Percentiles rank a stretch among this genome's conserved stretches.
These are phyloP conservation scores for Entomortierella beljakovae DNA, from an alignment of 192 early-diverging fungal genomes.

Conservation along the genomic window DNA sequence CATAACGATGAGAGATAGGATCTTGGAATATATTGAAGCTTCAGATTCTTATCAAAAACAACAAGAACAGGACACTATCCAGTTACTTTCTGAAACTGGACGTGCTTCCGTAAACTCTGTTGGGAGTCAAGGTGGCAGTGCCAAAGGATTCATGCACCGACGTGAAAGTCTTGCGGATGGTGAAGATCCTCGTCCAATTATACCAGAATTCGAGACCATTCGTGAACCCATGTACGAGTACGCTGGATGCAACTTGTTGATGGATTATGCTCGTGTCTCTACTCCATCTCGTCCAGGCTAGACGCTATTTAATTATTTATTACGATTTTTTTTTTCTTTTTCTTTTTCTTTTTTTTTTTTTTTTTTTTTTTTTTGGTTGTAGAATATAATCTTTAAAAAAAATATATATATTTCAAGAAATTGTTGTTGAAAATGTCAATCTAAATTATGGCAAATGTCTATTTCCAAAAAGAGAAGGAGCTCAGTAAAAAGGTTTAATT, in stretches of 20 bases:
- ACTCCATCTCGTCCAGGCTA: slow-evolving; percentile 73
- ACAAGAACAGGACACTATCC: slow-evolving; percentile 8
- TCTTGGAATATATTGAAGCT: slow-evolving; percentile 68
- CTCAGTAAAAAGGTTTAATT: no score
- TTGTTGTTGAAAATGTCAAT: no score
- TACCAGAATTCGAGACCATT: slow-evolving; percentile 77
- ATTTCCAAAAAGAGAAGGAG: no score
- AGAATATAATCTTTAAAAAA: no score
- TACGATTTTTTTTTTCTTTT: slow-evolving; percentile 1
- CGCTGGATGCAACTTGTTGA: slow-evolving; percentile 70
- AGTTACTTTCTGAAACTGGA: not conserved
- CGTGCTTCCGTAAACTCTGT: slow-evolving; percentile 30
- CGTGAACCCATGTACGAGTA: slow-evolving; percentile 75
- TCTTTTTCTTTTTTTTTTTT: not conserved
- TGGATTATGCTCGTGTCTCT: slow-evolving; percentile 74
- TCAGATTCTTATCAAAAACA: slow-evolving; percentile 11
- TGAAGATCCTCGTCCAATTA: slow-evolving; percentile 39
- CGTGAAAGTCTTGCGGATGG: slow-evolving; percentile 29
- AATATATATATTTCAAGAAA: no score
- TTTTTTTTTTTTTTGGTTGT: not conserved
- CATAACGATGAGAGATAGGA: slow-evolving; percentile 74
- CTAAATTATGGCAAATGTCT: no score
- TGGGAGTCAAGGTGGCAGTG: slow-evolving; percentile 45
- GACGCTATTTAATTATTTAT: not conserved
- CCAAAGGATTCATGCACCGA: slow-evolving; percentile 44